phyloP scores from a whole-genome alignment of 495 filamentous ascomycete genomes.

The Penicillium manginii region DNA sequence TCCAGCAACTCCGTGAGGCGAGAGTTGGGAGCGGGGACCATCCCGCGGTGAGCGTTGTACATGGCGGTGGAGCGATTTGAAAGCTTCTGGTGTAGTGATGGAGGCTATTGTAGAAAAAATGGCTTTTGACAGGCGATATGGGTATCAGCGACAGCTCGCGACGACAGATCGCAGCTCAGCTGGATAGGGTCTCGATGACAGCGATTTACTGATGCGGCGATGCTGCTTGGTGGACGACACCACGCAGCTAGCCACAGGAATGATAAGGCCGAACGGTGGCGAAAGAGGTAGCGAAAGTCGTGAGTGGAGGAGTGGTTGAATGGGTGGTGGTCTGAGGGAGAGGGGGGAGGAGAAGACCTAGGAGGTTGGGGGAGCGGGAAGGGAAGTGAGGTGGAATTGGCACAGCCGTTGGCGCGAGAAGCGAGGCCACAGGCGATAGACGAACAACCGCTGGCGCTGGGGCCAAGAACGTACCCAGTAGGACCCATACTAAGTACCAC shows the following conservation, averaged over 20 bases:
- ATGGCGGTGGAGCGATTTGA: slow-evolving; percentile 52
- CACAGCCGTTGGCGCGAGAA: slow-evolving; percentile 42
- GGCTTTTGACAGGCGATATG: slow-evolving; percentile 8
- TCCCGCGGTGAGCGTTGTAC: slow-evolving; percentile 88
- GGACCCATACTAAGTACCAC: too few species aligned
- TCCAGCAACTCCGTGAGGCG: slow-evolving; percentile 91
- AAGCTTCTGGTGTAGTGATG: neutral
- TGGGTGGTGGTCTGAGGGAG: slow-evolving; percentile 12
- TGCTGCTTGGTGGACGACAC: slow-evolving; percentile 35
- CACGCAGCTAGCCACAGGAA: slow-evolving; percentile 33
- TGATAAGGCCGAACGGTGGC: slow-evolving; percentile 7
- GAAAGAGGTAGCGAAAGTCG: slow-evolving; percentile 8
- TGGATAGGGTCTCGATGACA: slow-evolving; percentile 18
- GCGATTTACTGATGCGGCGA: slow-evolving; percentile 23
- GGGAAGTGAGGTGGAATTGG: slow-evolving; percentile 35
- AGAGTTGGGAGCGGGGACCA: slow-evolving; percentile 72
- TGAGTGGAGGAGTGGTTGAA: slow-evolving; percentile 8
- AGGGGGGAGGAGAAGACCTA: slow-evolving; percentile 7
- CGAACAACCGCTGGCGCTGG: slow-evolving; percentile 18
- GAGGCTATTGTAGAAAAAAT: neutral
- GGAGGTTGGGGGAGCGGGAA: slow-evolving; percentile 34
- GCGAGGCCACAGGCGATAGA: slow-evolving; percentile 42
- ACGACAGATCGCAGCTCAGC: slow-evolving; percentile 19
- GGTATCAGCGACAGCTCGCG: slow-evolving; percentile 22
- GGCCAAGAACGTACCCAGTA: neutral